These are phyloP conservation scores for Ustilago curta DNA, from an alignment of 1,284 basidiomycete genomes.

Conservation along the genomic window DNA sequence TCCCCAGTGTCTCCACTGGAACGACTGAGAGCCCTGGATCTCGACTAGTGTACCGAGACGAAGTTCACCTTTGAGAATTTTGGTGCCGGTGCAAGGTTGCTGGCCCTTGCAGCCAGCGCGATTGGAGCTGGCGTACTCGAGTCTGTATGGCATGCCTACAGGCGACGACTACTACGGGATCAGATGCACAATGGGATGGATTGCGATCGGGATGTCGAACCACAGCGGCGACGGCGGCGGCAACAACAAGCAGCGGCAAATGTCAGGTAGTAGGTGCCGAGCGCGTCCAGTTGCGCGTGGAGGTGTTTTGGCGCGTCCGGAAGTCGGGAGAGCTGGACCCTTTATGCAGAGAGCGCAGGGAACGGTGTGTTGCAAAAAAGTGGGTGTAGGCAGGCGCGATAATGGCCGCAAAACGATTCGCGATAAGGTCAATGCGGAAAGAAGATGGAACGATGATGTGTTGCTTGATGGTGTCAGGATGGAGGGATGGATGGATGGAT, in stretches of 20 bases:
- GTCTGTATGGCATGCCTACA: conserved; percentile 53
- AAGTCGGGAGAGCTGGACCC: conserved; percentile 22
- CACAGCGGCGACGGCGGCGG: not conserved
- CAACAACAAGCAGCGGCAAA: not conserved
- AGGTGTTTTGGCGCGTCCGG: conserved; percentile 14
- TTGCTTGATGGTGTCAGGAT: conserved; percentile 18
- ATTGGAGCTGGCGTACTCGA: conserved; percentile 66
- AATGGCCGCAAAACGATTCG: not conserved
- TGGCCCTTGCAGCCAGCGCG: conserved; percentile 90
- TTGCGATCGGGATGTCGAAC: not conserved
- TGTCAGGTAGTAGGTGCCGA: not conserved
- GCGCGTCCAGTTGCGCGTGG: conserved; percentile 17
- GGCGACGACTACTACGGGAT: not conserved
- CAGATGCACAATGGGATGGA: too few relatives aligned
- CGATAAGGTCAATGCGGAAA: conserved; percentile 1
- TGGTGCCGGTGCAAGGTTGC: conserved; percentile 83
- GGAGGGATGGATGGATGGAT: conserved; percentile 17
- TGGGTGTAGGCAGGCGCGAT: not conserved
- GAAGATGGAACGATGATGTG: not conserved
- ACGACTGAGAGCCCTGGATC: conserved; percentile 75
- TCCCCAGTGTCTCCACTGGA: conserved; percentile 84
- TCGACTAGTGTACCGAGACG: conserved; percentile 83
- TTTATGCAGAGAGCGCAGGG: not conserved
- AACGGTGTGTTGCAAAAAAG: conserved; percentile 1
- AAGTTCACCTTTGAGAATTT: conserved; percentile 79